Evolutionary conservation across 176 grass and related monocot species (phyloP).

Genomic region (Avena eriantha): DNA sequence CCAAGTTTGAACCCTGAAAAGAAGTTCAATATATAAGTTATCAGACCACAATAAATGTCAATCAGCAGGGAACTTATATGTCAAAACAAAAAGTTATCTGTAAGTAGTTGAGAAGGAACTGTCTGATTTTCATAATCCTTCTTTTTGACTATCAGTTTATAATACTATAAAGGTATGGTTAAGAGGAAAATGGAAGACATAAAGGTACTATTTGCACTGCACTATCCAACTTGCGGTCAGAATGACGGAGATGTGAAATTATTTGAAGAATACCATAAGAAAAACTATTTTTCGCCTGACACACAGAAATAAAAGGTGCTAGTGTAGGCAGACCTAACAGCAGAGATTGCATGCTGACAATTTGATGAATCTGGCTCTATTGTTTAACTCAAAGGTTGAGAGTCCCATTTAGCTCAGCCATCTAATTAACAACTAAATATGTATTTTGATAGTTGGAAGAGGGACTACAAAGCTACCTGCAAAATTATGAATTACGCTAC

Average conservation of each 20-base stretch:
- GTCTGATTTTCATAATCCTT: background rate
- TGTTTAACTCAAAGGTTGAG: background rate
- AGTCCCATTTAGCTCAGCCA: background rate
- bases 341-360: background rate
- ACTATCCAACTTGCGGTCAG: background rate
- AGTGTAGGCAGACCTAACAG: background rate
- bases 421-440: background rate
- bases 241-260: background rate
- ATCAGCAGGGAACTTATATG: background rate
- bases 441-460: background rate
- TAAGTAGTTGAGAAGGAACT: background rate
- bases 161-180: background rate
- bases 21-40: constrained; percentile 13
- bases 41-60: constrained; percentile 1
- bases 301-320: background rate
- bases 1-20: constrained; percentile 87
- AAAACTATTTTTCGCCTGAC: background rate
- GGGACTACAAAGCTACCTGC: background rate
- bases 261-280: background rate
- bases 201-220: background rate
- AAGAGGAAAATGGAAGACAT: background rate
- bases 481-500: background rate
- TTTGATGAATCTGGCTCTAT: background rate
- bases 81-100: background rate
- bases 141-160: background rate